Evolutionary conservation across 2,329 filamentous ascomycete species (phyloP).

Genomic region (Diaporthe eres): DNA sequence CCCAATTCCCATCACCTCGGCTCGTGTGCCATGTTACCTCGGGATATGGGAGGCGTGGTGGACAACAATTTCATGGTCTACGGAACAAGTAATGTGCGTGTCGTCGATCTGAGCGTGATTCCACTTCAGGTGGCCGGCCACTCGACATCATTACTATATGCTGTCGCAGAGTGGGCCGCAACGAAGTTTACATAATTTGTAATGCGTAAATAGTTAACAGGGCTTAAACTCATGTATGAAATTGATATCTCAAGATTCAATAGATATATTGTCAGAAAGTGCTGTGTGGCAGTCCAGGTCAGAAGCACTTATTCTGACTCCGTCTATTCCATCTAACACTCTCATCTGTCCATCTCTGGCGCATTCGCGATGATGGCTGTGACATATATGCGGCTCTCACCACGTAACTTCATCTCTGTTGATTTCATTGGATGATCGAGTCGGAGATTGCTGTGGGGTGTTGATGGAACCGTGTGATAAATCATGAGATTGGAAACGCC

Average conservation of each 20-base stretch:
- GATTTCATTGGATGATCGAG: too few species aligned
- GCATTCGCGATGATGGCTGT: not conserved
- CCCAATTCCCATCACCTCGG: slow-evolving; percentile 45
- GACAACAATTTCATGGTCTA: slow-evolving; percentile 30
- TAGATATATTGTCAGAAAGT: not conserved
- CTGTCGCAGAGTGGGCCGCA: not conserved
- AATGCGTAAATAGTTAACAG: not conserved
- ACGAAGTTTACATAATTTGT: slow-evolving; percentile 1
- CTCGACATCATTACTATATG: slow-evolving; percentile 5
- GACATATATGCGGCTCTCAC: not conserved
- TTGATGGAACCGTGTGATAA: too few species aligned
- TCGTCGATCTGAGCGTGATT: slow-evolving; percentile 29
- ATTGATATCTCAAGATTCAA: not conserved
- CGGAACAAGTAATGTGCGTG: slow-evolving; percentile 24
- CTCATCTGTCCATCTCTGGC: not conserved
- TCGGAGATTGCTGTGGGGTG: too few species aligned
- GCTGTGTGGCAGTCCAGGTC: not conserved
- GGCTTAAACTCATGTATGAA: not conserved
- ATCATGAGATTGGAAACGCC: too few species aligned
- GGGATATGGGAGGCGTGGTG: slow-evolving; percentile 45
- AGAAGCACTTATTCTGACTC: not conserved
- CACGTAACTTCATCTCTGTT: too few species aligned
- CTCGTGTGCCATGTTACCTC: slow-evolving; percentile 45
- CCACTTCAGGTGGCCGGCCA: slow-evolving; percentile 7
- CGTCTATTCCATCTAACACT: not conserved